Conservation (phyloP, 805 yeast genomes). For the Ogataea naganishii region DNA sequence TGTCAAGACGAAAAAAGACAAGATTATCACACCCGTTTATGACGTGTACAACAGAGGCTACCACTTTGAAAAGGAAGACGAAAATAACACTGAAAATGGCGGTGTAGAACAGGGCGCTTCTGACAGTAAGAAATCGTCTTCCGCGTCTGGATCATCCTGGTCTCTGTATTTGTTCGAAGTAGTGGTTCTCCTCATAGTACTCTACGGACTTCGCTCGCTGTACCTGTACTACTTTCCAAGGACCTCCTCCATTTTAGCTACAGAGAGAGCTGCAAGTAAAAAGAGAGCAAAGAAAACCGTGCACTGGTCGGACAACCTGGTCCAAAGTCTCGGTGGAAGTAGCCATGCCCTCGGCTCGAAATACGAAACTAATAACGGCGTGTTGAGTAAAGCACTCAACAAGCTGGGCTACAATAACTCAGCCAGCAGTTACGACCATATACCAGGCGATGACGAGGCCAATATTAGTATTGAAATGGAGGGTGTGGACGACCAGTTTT, state of each 20-base stretch:
- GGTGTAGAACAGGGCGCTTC: slow-evolving; percentile 1
- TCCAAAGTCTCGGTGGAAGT: background rate
- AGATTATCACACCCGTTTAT: slow-evolving; percentile 20
- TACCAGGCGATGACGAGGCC: slow-evolving; percentile 16
- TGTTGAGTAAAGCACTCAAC: slow-evolving; percentile 13
- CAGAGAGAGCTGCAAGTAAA: background rate
- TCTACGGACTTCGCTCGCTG: slow-evolving; percentile 15
- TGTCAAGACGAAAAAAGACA: slow-evolving; percentile 15
- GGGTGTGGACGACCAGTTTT: slow-evolving; percentile 32
- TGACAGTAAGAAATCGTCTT: slow-evolving; percentile 4
- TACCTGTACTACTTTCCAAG: slow-evolving; percentile 13
- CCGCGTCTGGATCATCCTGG: slow-evolving; percentile 9
- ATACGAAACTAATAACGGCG: slow-evolving; percentile 2
- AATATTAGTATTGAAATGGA: slow-evolving; percentile 33
- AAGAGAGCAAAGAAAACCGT: slow-evolving; percentile 23
- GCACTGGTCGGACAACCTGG: slow-evolving; percentile 23
- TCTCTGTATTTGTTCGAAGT: slow-evolving; percentile 18
- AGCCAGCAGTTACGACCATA: slow-evolving; percentile 25
- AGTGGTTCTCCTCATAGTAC: slow-evolving; percentile 11
- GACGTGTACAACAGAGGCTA: slow-evolving; percentile 8
- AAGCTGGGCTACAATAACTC: slow-evolving; percentile 33
- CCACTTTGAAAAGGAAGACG: slow-evolving; percentile 4
- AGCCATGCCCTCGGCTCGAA: slow-evolving; percentile 1
- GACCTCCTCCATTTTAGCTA: slow-evolving; percentile 10
- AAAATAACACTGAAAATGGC: slow-evolving; percentile 1